Percentiles rank a stretch among this genome's conserved stretches.
Evolutionary conservation across 2,329 filamentous ascomycete species (phyloP).

Genomic region (Neofusicoccum kwambonambiense): DNA sequence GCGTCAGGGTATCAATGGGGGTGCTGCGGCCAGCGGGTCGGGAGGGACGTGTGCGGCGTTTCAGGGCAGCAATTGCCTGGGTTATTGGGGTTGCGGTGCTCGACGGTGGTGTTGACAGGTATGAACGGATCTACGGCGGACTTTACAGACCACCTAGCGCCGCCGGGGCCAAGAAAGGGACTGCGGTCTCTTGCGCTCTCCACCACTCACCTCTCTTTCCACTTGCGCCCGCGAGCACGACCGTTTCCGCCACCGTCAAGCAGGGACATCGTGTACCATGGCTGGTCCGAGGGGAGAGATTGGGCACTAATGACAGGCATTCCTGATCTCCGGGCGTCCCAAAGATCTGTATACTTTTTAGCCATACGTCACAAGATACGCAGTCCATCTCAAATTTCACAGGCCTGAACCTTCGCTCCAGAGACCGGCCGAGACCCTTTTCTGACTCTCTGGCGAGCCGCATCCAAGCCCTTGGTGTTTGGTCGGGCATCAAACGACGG

Average conservation of each 20-base stretch:
- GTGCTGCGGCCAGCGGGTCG: neutral
- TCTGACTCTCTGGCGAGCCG: neutral
- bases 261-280: no score
- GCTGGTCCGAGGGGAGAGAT: no score
- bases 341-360: neutral
- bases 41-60: neutral
- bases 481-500: neutral
- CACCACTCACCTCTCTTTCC: neutral
- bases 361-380: neutral
- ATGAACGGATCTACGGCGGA: conserved; percentile 8
- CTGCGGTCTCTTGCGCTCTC: neutral
- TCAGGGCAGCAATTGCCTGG: conserved; percentile 3
- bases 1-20: neutral
- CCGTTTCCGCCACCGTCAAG: no score
- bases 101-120: conserved; percentile 9
- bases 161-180: neutral
- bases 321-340: neutral
- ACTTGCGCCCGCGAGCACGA: no score
- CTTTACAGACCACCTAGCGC: neutral
- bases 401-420: neutral
- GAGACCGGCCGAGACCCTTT: neutral
- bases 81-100: neutral
- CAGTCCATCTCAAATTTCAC: neutral
- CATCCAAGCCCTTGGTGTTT: neutral
- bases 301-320: no score